Base-by-base conservation (phyloP, 768 basidiomycete genomes). In the Peribolospora baueri region DNA sequence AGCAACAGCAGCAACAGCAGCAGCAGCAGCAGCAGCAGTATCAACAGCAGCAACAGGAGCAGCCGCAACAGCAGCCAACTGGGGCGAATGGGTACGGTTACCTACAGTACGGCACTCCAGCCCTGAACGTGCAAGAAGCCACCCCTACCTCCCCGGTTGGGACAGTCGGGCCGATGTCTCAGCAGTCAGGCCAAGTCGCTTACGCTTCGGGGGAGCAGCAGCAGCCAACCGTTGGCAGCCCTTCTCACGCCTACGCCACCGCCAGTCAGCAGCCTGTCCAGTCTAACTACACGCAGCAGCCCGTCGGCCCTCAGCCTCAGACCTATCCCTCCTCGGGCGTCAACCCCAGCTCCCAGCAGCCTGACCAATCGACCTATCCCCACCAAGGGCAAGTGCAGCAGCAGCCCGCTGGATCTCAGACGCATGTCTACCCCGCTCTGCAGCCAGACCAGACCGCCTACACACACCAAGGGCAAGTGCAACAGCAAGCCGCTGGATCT, bases 11-110 rank as follows among this genome's bases (percentile, higher is more conserved):
- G 40, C 69, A 61, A 6, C 69, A 66, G 37, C 69, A 70, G 58
- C 70, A 72, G 50, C 64, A 62, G 14, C 73, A 68, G 53, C 56
- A 59, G 38, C 48, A 53, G 10, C 42, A 48, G 10, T 60, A 58
- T 5, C 62, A 64, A 46, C 48, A 58, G 9, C 56, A 56, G 50
- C 58, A 53, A 13, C 60, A 61, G 41, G 59, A 59, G 42, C 63
- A 60, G 39, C 57, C 63, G 13, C 58, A 64, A 36, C 59, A 63
- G 38, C 69, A 71, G 58, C 60, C 64, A 48, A 56, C 63, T 0
- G 72, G 73, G 50, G 62, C 65, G 1, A 60, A 60, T 5, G 64
- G 67, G 50, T 56, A 64, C 7, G 64, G 61, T 36, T 61, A 68
- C 52, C 59, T 60, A 10, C 63, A 65, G 43, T 50, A 52, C 14